Conservation (phyloP, 2,329 filamentous ascomycete genomes). For the Hypocrella siamensis region DNA sequence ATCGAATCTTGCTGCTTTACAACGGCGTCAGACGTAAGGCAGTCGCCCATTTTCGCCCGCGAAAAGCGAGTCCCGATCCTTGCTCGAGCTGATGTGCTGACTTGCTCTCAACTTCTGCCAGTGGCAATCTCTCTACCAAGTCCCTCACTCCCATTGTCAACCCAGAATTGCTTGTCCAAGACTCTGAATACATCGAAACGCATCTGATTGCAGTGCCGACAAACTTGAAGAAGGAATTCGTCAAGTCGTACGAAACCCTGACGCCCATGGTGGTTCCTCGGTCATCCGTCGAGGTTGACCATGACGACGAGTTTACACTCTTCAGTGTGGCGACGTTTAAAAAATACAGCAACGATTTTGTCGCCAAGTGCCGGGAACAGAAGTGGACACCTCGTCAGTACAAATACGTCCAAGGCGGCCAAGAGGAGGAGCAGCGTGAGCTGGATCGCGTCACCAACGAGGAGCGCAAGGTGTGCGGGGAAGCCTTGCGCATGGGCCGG, state of each 20-base stretch:
- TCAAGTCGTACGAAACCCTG: constrained; percentile 77
- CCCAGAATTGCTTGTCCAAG: constrained; percentile 62
- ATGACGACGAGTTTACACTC: constrained; percentile 79
- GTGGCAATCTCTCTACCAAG: constrained; percentile 85
- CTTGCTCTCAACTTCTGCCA: constrained; percentile 16
- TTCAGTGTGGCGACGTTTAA: constrained; percentile 89
- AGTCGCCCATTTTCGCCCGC: neutral
- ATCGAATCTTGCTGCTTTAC: constrained; percentile 62
- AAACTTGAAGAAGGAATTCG: constrained; percentile 70
- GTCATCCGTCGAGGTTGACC: constrained; percentile 62
- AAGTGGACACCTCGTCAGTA: constrained; percentile 93
- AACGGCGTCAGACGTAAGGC: constrained; percentile 72
- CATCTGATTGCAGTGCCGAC: constrained; percentile 82
- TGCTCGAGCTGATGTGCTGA: too few species aligned
- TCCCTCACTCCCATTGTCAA: constrained; percentile 83
- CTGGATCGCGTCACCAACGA: constrained; percentile 68
- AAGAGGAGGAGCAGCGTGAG: constrained; percentile 78
- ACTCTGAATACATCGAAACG: constrained; percentile 94
- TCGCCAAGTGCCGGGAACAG: constrained; percentile 81
- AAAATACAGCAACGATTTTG: constrained; percentile 74
- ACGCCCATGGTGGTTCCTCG: constrained; percentile 87
- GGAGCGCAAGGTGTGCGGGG: constrained; percentile 83
- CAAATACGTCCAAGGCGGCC: constrained; percentile 79
- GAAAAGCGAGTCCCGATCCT: too few species aligned
- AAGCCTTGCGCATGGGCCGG: constrained; percentile 70